Percentiles rank a stretch among this genome's conserved stretches.
phyloP scores from a whole-genome alignment of 305 asterid genomes.

The Plantago coronopus region DNA sequence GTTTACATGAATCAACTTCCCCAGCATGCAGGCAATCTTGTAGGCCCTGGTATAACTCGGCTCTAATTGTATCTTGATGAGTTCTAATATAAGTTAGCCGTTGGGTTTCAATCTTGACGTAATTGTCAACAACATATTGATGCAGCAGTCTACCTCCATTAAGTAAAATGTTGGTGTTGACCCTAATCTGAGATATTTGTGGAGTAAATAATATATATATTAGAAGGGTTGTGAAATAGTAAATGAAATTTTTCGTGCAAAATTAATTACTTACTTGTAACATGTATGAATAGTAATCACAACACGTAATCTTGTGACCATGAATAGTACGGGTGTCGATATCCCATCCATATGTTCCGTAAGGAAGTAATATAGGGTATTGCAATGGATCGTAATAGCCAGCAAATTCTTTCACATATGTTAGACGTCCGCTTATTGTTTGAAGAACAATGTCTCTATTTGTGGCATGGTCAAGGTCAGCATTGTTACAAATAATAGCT shows the following conservation, averaged over 20 bases:
- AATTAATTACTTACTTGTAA: background rate
- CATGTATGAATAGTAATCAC: background rate
- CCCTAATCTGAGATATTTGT: background rate
- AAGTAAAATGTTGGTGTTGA: background rate
- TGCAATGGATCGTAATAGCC: background rate
- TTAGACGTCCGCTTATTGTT: background rate
- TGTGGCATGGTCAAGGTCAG: background rate
- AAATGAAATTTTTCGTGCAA: too few species aligned
- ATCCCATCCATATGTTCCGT: conserved; percentile 4
- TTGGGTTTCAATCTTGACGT: conserved; percentile 7
- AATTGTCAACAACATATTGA: conserved; percentile 5
- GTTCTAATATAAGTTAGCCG: background rate
- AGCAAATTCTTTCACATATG: background rate
- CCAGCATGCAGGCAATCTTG: background rate
- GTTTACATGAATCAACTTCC: background rate
- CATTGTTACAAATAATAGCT: background rate
- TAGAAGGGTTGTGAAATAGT: too few species aligned
- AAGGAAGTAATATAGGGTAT: background rate
- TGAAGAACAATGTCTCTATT: background rate
- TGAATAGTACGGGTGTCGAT: background rate
- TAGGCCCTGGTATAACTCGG: background rate
- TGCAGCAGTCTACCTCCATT: background rate
- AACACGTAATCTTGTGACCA: background rate
- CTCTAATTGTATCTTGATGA: background rate
- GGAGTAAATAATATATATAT: background rate